These are phyloP conservation scores for Termitomyces sp. DNA, from an alignment of 768 basidiomycete species.

Conservation along the genomic window DNA sequence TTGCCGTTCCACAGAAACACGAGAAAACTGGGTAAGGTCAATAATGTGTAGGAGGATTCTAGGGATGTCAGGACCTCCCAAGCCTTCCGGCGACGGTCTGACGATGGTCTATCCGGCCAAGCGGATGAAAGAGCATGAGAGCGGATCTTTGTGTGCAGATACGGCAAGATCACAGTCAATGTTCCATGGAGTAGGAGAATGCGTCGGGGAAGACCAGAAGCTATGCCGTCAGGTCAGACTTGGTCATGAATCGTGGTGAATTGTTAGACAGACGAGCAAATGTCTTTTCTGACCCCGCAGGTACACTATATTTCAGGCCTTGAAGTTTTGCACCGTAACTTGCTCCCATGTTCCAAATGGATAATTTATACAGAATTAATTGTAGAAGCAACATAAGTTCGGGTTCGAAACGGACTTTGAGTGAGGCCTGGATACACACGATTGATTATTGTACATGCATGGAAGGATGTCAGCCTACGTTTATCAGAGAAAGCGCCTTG, in stretches of 20 bases:
- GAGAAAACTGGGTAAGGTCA: conserved; percentile 73
- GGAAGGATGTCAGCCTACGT: conserved; percentile 35
- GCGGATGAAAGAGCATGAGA: conserved; percentile 74
- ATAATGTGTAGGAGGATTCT: conserved; percentile 63
- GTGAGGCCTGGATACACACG: conserved; percentile 41
- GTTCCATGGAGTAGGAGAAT: conserved; percentile 64
- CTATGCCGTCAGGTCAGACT: conserved; percentile 29
- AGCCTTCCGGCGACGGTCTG: conserved; percentile 65
- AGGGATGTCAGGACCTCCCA: conserved; percentile 68
- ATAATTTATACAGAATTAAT: conserved; percentile 74
- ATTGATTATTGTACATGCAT: conserved; percentile 9
- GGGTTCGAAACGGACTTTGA: conserved; percentile 64
- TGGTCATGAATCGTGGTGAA: conserved; percentile 3
- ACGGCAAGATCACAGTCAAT: conserved; percentile 74
- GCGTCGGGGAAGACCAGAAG: conserved; percentile 61
- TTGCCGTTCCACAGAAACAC: conserved; percentile 84
- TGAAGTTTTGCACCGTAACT: conserved; percentile 85
- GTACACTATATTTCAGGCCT: conserved; percentile 59
- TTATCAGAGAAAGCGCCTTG: conserved; percentile 64
- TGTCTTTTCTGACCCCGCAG: conserved; percentile 17
- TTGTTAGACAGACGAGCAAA: conserved; percentile 33
- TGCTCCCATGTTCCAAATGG: conserved; percentile 75
- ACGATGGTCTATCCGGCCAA: conserved; percentile 89
- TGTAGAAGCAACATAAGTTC: conserved; percentile 72
- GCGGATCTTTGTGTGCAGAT: conserved; percentile 73